A percentile compares a stretch with the other conserved stretches of the same genome.
Conservation (phyloP, 352 stramenopile genomes). For the Phytophthora agathidicida region DNA sequence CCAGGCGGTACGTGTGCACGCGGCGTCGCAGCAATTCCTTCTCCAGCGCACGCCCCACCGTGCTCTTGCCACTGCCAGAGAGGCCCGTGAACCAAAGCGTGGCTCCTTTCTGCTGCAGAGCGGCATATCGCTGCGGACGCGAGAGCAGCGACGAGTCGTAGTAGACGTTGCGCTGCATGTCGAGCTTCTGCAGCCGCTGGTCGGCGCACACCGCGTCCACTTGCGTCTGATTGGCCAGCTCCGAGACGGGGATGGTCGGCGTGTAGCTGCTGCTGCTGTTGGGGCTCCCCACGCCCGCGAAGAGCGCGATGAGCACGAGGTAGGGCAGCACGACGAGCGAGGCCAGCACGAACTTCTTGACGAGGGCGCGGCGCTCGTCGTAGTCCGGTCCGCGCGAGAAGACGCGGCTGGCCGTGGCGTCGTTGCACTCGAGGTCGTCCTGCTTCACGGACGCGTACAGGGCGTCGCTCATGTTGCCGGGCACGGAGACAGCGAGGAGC, state of each 20-base stretch:
- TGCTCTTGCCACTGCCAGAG: conserved; percentile 97
- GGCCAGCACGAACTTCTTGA: conserved; percentile 63
- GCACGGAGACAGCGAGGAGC: background rate
- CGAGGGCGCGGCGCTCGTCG: conserved; percentile 44
- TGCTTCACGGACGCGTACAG: conserved; percentile 76
- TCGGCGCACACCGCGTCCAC: conserved; percentile 52
- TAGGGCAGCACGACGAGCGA: conserved; percentile 67
- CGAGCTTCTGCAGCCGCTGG: conserved; percentile 70
- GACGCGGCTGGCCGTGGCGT: conserved; percentile 38
- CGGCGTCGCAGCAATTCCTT: conserved; percentile 93
- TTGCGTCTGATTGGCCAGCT: conserved; percentile 40
- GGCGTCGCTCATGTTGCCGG: conserved; percentile 49
- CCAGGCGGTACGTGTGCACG: conserved; percentile 97
- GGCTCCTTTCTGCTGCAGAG: conserved; percentile 94
- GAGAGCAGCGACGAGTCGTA: conserved; percentile 82
- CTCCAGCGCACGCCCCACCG: conserved; percentile 96
- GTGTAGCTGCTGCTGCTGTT: background rate
- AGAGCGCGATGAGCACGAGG: conserved; percentile 63
- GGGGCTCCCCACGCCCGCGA: conserved; percentile 36
- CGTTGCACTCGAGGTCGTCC: conserved; percentile 67
- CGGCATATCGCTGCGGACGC: conserved; percentile 68
- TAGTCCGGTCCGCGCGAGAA: conserved; percentile 62
- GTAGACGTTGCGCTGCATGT: conserved; percentile 82
- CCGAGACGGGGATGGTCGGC: background rate
- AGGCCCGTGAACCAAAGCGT: conserved; percentile 99